Conservation (phyloP, 2,329 filamentous ascomycete genomes). For the Paecilomyces variotii region DNA sequence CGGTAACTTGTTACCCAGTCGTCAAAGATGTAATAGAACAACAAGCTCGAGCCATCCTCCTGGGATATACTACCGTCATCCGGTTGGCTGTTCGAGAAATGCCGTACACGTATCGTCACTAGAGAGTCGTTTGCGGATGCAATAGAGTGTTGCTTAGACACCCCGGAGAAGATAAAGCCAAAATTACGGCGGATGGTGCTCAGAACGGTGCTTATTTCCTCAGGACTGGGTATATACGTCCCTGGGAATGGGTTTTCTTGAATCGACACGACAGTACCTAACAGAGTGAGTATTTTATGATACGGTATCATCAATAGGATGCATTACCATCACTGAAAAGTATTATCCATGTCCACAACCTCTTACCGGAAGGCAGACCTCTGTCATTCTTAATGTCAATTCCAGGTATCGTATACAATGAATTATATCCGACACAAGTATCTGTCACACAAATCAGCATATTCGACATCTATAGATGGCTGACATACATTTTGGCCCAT, state of each 20-base stretch:
- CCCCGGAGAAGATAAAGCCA: constrained; percentile 53
- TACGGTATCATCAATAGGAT: not conserved
- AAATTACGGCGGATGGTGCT: constrained; percentile 47
- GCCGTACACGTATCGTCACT: constrained; percentile 40
- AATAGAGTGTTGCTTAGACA: constrained; percentile 47
- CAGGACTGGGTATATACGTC: constrained; percentile 28
- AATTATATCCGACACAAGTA: constrained; percentile 65
- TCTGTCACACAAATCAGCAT: constrained; percentile 35
- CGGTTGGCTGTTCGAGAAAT: constrained; percentile 21
- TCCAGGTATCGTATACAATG: constrained; percentile 40
- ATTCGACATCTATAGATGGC: constrained; percentile 5
- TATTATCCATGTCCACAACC: constrained; percentile 65
- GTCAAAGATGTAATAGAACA: constrained; percentile 62
- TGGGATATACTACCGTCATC: constrained; percentile 30
- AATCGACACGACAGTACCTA: constrained; percentile 62
- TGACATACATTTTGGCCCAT: constrained; percentile 53
- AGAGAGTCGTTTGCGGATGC: constrained; percentile 42
- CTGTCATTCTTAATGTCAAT: constrained; percentile 25
- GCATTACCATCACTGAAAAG: constrained; percentile 55
- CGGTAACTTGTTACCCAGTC: constrained; percentile 58
- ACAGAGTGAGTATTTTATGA: constrained; percentile 1
- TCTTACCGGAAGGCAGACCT: constrained; percentile 40
- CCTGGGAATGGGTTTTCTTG: constrained; percentile 52
- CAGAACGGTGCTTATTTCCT: constrained; percentile 20
- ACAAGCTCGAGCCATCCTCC: constrained; percentile 50